Conservation (phyloP, 257 asterid species). For the Salvia hispanica region DNA sequence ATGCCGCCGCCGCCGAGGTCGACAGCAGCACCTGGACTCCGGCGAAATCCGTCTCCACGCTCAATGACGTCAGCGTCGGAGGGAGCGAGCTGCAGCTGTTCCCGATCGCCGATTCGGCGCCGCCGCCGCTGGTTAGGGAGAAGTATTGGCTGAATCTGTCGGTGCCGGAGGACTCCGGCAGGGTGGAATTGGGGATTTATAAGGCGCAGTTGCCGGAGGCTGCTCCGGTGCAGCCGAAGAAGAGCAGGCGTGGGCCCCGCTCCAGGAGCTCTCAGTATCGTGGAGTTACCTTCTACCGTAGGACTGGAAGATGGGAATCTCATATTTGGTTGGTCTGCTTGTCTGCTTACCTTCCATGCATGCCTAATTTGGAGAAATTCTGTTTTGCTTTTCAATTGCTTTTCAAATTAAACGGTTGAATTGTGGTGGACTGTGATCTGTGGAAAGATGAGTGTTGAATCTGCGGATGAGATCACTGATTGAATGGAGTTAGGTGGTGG, state of each 20-base stretch:
- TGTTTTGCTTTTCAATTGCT: background rate
- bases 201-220: conserved; percentile 18
- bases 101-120: conserved; percentile 38
- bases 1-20: conserved; percentile 44
- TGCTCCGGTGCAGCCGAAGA: conserved; percentile 51
- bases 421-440: background rate
- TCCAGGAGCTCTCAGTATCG: conserved; percentile 95
- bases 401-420: background rate
- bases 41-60: conserved; percentile 43
- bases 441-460: conserved; percentile 2
- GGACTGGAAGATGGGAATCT: conserved; percentile 99
- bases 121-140: conserved; percentile 5
- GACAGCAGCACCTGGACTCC: conserved; percentile 56
- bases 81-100: conserved; percentile 62
- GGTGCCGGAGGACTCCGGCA: background rate
- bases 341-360: conserved; percentile 30
- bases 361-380: conserved; percentile 8
- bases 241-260: conserved; percentile 96
- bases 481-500: conserved; percentile 9
- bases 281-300: conserved; percentile 94
- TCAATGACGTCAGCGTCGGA: conserved; percentile 29
- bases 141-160: no score
- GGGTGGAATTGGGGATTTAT: conserved; percentile 40
- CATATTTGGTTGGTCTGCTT: conserved; percentile 76
- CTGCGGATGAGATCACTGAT: conserved; percentile 14